Base-by-base conservation (phyloP, 345 rosid species). In the Anastatica hierochuntica region DNA sequence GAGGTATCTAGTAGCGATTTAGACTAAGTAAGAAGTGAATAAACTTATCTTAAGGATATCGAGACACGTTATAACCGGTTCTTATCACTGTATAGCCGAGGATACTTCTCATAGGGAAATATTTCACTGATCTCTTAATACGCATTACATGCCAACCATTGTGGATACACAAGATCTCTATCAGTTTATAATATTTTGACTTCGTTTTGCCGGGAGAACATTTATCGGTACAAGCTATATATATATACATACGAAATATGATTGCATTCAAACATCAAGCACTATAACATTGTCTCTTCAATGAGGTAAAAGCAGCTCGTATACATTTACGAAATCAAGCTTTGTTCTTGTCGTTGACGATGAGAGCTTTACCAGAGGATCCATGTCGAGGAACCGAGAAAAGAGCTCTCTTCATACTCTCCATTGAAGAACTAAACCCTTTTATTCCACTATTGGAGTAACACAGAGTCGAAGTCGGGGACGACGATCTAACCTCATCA, bases 1-100 rank as follows among this genome's bases (percentile, higher is more conserved):
- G 92, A 83, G 72, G 83, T 74, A 61, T 67, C 83, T 14, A 42
- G 16, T 35, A 67, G 74, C 55, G 77, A 75, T 35, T 64, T 68
- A 53, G 84, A 79, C 56, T 78, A 60, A 70, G 40, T 58, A 24
- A 33, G 46, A 56, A 30, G 51, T 40, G 44, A 48, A 23, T 43
- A 43, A 47, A n/a, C n/a, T n/a, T 41, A 10, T 51, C 50, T 46
- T 19, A 37, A 24, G 62, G 21, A 59, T 66, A 52, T 43, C 43
- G 5, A 12, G 49, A 58, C 53, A 38, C 30, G 36, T 43, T 60
- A 43, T 58, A 66, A 66, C 58, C 24, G 21, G 54, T 16, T 51
- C 42, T 31, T 20, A 38, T 33, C 62, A 59, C 66, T 67, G 66
- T 67, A 53, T 67, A 67, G 71, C 44, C 31, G 43, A 53, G 56